Evolutionary conservation across 1,284 basidiomycete genomes (phyloP), one percentile per base, ranked within the genome.

Genomic region (Gymnopus androsaceus): DNA sequence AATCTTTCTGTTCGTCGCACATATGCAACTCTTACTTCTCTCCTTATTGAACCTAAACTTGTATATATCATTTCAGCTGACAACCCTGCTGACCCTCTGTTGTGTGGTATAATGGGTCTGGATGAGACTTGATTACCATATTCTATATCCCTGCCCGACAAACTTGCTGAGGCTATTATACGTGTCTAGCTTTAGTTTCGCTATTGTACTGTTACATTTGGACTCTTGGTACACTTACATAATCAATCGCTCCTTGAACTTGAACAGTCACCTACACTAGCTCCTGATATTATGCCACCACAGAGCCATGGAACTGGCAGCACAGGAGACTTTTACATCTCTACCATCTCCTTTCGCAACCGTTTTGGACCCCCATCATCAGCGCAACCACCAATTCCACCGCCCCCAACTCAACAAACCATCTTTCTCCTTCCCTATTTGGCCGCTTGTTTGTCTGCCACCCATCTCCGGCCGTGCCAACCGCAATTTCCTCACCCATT

Each of bases 71-170:
- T 49, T 2, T 72, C 71, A 2, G 65, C 54, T 11, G 36, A 52
- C 2, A 75, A 75, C 58, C 65, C 64, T 7, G 69, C 71, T 3
- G 71, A 75, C 54, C 69, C 71, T n/a, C 61, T 72, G 47, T 74
- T 66, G 49, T 61, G 67, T 31, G 66, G 72, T 40, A 59, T 40
- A 12, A 28, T 61, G 3, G 56, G 59, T 55, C 1, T 21, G 38
- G 1, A 33, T 31, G n/a, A 49, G 52, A 7, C 51, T 66, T 23
- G 17, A n/a, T 12, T 28, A 47, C 1, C 12, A n/a, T n/a, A n/a
- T n/a, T n/a, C 57, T n/a, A 61, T 67, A 31, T 23, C 9, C 33
- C 55, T 68, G 49, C 66, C 64, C 6, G 52, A 47, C 1, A 66
- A 67, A 49, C 58, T 67, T 21, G 14, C 6, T 1, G 15, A 25